Evolutionary conservation across 345 rosid species (phyloP), one percentile per base, ranked within the genome.

Genomic region (Citrus australasica): DNA sequence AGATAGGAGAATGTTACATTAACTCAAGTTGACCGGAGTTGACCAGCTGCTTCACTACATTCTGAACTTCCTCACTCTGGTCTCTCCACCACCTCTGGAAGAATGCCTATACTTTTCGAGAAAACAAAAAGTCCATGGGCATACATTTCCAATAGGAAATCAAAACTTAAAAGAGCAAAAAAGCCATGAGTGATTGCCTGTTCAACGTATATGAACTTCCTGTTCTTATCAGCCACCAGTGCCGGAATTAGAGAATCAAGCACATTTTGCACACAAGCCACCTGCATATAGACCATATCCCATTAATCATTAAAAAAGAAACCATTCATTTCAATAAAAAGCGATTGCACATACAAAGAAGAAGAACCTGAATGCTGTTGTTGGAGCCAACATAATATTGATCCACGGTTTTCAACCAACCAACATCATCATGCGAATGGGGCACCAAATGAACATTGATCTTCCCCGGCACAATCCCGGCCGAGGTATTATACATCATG

Each of bases 341-440:
- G 7, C 0, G 58, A 53, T 1, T 53, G 21, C 3, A 61, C 0
- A n/a, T 22, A 64, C 2, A 68, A 0, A 40, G 46, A 40, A 40
- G 14, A 79, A 53, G 27, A 11, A 88, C 91, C 89, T 88, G 91
- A 73, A 88, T 86, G 63, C 88, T 85, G 80, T 88, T 88, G 53
- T 88, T 88, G 77, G 91, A 85, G 64, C 91, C 91, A 60, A 88
- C 89, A 65, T 88, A 88, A 58, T 88, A 88, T 76, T 88, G 91
- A 79, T 88, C 91, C 51, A 88, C 70, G 42, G 91, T 88, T 76
- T 88, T 88, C 79, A 88, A 82, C 91, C 91, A 88, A 21, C 91
- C 91, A 74, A 86, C 91, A 82, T 88, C 91, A 27, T 88, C 91
- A 37, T 88, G 91, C 2, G 87, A 11, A 70, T 88, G 91, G 70